These are phyloP conservation scores for Dictyostelium capitatum DNA, from an alignment of 78 protist species.

Conservation along the genomic window DNA sequence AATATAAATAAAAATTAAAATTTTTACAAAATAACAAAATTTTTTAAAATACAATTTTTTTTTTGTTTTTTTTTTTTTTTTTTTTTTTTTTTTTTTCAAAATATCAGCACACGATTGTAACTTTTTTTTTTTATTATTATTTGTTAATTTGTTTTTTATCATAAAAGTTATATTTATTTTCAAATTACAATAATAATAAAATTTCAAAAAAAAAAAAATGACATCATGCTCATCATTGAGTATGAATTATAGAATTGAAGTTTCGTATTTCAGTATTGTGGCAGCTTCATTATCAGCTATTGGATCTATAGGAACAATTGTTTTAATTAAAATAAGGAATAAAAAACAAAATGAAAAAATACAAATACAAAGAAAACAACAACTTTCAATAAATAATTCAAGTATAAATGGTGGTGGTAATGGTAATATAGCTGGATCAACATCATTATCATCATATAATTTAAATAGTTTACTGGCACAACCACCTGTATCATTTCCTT, in stretches of 20 bases:
- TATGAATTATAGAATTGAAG: not conserved
- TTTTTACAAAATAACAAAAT: too few species aligned
- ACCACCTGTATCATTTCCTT: constrained; percentile 3
- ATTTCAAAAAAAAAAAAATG: not conserved
- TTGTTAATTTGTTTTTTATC: too few species aligned
- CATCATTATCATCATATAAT: constrained; percentile 1
- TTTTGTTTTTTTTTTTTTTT: too few species aligned
- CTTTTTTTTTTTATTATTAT: too few species aligned
- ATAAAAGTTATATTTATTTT: too few species aligned
- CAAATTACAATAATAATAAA: not conserved
- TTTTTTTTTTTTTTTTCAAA: too few species aligned
- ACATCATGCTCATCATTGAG: constrained; percentile 20
- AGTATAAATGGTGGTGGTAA: not conserved
- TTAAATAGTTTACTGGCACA: not conserved
- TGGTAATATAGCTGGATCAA: not conserved
- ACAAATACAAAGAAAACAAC: constrained; percentile 1
- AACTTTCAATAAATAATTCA: not conserved
- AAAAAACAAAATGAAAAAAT: not conserved
- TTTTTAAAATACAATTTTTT: too few species aligned
- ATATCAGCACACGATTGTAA: too few species aligned
- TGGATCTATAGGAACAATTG: constrained; percentile 3
- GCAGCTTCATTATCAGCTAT: constrained; percentile 2
- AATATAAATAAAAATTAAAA: too few species aligned
- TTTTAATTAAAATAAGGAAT: constrained; percentile 4
- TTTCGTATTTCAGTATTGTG: not conserved